Evolutionary conservation across 148 eudicot genomes (phyloP), one percentile per base, ranked within the genome.

Genomic region (Agrostemma githago): DNA sequence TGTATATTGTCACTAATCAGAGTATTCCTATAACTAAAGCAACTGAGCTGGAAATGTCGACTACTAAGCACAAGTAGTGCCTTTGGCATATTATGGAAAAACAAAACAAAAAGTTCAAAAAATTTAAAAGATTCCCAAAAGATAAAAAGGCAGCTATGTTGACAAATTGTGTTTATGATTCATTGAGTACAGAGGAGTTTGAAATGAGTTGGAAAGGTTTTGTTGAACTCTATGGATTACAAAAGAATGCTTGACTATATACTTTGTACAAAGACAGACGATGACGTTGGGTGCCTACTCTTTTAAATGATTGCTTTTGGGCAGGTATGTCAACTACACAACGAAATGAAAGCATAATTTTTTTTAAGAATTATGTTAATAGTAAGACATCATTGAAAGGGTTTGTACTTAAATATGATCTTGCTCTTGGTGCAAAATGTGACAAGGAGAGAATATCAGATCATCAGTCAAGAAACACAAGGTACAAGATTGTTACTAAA

Each of bases 311-410:
- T 48, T 14, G 42, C 14, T 70, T 68, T 69, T 69, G 72, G 39
- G 19, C 61, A 8, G 44, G 61, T 6, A 71, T 71, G 73, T 71
- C 73, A 37, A 71, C 48, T 37, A 38, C 63, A 7, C 48, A 71
- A 37, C 54, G 73, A 71, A 71, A 59, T 71, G 73, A 71, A 46
- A 56, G 73, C 14, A 41, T 71, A 5, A 38, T 26, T 26, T 26
- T 26, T 26, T 26, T 26, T 26, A 26, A 26, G 34, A 26, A 26
- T 26, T 26, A 26, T 26, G 34, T 26, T 26, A 26, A 26, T 26
- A 26, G 34, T 26, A 26, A 26, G 34, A 26, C 34, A 26, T 26
- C 34, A 26, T 26, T 26, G 34, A 26, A 26, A 26, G 34, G 34
- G 34, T 26, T 26, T 26, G 34, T 5, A 44, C 3, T n/a, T 71